Conservation (phyloP, 129 eudicot genomes). For the Silybum marianum region DNA sequence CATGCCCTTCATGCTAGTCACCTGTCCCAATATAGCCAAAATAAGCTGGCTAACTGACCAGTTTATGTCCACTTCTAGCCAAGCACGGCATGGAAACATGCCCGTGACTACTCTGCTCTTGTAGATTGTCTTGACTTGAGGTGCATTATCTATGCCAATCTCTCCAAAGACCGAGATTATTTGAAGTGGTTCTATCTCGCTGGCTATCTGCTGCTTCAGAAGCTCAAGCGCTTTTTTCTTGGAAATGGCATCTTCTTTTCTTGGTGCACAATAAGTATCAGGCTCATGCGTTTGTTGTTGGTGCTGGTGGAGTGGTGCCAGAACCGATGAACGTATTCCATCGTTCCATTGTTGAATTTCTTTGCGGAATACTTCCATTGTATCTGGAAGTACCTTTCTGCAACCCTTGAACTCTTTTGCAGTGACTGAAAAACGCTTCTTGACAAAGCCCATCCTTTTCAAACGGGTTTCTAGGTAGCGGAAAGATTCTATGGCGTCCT, state of each 20-base stretch:
- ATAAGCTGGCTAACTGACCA: conserved; percentile 25
- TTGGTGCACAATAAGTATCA: neutral
- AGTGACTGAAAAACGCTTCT: neutral
- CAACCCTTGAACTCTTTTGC: neutral
- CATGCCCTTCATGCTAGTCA: neutral
- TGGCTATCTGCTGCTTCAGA: neutral
- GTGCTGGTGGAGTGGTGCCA: no score
- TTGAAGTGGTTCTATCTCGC: neutral
- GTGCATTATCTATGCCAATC: conserved; percentile 20
- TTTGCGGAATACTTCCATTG: neutral
- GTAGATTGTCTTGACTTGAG: conserved; percentile 7
- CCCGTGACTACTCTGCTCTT: neutral
- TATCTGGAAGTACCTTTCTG: neutral
- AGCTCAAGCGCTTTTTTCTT: neutral
- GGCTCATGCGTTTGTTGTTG: no score
- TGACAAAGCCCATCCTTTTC: neutral
- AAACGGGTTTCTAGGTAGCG: neutral
- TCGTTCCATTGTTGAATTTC: neutral
- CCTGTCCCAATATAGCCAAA: conserved; percentile 23
- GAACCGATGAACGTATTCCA: no score
- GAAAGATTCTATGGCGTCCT: conserved; percentile 1
- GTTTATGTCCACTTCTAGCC: conserved; percentile 24
- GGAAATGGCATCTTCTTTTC: neutral
- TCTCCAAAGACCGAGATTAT: conserved; percentile 28
- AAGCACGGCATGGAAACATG: conserved; percentile 26